Evolutionary conservation across 345 rosid genomes (phyloP).

Genomic region (Citropsis articulata): DNA sequence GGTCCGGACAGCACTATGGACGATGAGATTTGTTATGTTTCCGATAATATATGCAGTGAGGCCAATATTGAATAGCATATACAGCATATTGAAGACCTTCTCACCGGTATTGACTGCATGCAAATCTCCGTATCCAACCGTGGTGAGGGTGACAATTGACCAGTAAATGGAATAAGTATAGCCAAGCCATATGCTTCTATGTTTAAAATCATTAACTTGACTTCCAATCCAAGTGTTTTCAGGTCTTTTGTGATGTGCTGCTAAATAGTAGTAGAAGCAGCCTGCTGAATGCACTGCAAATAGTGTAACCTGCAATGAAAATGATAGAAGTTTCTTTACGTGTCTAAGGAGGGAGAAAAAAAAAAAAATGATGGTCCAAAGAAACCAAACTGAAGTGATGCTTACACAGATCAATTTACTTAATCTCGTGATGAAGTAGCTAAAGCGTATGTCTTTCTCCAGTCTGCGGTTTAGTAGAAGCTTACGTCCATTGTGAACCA

Average conservation of each 20-base stretch:
- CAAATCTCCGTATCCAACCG: slow-evolving; percentile 90
- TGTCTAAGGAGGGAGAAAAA: neutral
- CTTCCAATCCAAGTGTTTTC: slow-evolving; percentile 72
- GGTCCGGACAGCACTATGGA: slow-evolving; percentile 62
- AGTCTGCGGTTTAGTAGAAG: slow-evolving; percentile 66
- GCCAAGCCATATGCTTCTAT: slow-evolving; percentile 71
- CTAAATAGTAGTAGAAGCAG: slow-evolving; percentile 80
- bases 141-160: slow-evolving; percentile 89
- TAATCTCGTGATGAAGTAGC: slow-evolving; percentile 68
- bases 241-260: slow-evolving; percentile 42
- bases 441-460: slow-evolving; percentile 78
- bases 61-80: slow-evolving; percentile 90
- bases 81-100: slow-evolving; percentile 69
- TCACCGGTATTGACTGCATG: slow-evolving; percentile 67
- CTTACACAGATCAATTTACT: slow-evolving; percentile 68
- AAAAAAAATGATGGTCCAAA: neutral
- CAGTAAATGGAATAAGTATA: slow-evolving; percentile 93
- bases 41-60: slow-evolving; percentile 86
- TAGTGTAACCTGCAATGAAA: slow-evolving; percentile 58
- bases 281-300: slow-evolving; percentile 83
- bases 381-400: neutral
- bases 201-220: slow-evolving; percentile 49
- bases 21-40: slow-evolving; percentile 94
- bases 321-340: too few relatives aligned
- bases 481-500: slow-evolving; percentile 80